A percentile compares a stretch with the other conserved stretches of the same genome.
These are phyloP conservation scores for Yamadazyma sp. DNA, from an alignment of 1,139 yeast genomes.

Conservation along the genomic window DNA sequence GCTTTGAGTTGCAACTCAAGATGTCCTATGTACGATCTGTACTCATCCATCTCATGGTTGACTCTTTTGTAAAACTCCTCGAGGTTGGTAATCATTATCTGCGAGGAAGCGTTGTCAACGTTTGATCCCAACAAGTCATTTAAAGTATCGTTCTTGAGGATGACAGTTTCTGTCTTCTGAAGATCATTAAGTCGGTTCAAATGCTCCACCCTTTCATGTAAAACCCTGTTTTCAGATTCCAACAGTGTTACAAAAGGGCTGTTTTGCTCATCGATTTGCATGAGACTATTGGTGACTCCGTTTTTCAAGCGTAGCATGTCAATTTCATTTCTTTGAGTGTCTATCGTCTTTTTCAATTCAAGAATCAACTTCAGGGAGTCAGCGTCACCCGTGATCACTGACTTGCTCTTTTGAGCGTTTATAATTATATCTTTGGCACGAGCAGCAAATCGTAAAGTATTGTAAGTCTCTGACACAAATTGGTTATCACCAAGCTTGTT, in stretches of 20 bases:
- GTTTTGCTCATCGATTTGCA: slow-evolving; percentile 13
- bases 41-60: slow-evolving; percentile 56
- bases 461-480: slow-evolving; percentile 73
- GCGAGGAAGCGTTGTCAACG: slow-evolving; percentile 27
- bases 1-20: slow-evolving; percentile 56
- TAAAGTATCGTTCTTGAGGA: slow-evolving; percentile 54
- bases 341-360: slow-evolving; percentile 47
- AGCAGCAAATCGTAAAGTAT: slow-evolving; percentile 88
- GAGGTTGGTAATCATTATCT: slow-evolving; percentile 43
- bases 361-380: slow-evolving; percentile 50
- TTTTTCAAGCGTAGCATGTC: slow-evolving; percentile 12
- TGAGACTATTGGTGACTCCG: slow-evolving; percentile 4
- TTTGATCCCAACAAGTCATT: slow-evolving; percentile 49
- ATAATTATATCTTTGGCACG: slow-evolving; percentile 85
- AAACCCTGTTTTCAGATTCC: slow-evolving; percentile 59
- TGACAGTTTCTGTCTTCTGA: slow-evolving; percentile 53
- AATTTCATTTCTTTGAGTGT: slow-evolving; percentile 44
- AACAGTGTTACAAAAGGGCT: slow-evolving; percentile 38
- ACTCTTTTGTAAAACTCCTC: slow-evolving; percentile 49
- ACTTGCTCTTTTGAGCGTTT: slow-evolving; percentile 59
- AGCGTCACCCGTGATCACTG: slow-evolving; percentile 25
- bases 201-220: slow-evolving; percentile 71
- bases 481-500: slow-evolving; percentile 28
- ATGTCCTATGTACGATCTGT: slow-evolving; percentile 60
- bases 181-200: slow-evolving; percentile 61